Evolutionary conservation across 257 asterid species (phyloP).

Genomic region (Penstemon davidsonii): DNA sequence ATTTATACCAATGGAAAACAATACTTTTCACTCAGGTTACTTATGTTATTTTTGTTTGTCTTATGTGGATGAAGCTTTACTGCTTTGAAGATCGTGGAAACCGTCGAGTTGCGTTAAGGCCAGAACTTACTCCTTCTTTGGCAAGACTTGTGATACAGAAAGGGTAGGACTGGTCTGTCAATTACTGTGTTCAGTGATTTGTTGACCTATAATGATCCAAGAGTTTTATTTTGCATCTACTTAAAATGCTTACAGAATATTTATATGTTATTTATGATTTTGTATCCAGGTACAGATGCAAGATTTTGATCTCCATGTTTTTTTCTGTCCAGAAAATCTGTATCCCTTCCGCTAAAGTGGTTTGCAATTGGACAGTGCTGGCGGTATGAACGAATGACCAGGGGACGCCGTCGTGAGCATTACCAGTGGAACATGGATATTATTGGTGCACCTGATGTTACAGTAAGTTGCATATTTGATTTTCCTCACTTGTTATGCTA

Average conservation of each 20-base stretch:
- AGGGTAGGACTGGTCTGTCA: slow-evolving; percentile 48
- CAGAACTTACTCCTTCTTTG: slow-evolving; percentile 96
- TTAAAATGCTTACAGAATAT: slow-evolving; percentile 20
- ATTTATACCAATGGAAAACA: not conserved
- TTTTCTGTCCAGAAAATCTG: slow-evolving; percentile 89
- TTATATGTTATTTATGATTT: slow-evolving; percentile 36
- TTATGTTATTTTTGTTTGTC: slow-evolving; percentile 21
- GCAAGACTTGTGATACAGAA: slow-evolving; percentile 98
- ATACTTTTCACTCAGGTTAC: slow-evolving; percentile 9
- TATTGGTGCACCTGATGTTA: slow-evolving; percentile 83
- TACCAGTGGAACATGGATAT: slow-evolving; percentile 99
- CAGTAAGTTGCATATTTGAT: slow-evolving; percentile 48
- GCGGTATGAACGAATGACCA: slow-evolving; percentile 97
- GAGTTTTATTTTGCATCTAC: slow-evolving; percentile 5
- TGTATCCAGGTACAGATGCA: slow-evolving; percentile 54
- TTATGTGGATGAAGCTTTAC: slow-evolving; percentile 63
- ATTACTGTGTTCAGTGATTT: slow-evolving; percentile 21
- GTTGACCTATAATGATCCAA: slow-evolving; percentile 7
- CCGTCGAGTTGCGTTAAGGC: slow-evolving; percentile 95
- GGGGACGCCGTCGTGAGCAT: slow-evolving; percentile 97
- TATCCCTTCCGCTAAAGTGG: slow-evolving; percentile 92
- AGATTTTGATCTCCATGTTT: slow-evolving; percentile 59
- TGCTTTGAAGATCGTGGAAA: slow-evolving; percentile 97
- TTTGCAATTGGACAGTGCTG: slow-evolving; percentile 99
- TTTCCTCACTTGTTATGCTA: not conserved